Evolutionary conservation across 768 basidiomycete species (phyloP).

Genomic region (Suillus occidentalis): DNA sequence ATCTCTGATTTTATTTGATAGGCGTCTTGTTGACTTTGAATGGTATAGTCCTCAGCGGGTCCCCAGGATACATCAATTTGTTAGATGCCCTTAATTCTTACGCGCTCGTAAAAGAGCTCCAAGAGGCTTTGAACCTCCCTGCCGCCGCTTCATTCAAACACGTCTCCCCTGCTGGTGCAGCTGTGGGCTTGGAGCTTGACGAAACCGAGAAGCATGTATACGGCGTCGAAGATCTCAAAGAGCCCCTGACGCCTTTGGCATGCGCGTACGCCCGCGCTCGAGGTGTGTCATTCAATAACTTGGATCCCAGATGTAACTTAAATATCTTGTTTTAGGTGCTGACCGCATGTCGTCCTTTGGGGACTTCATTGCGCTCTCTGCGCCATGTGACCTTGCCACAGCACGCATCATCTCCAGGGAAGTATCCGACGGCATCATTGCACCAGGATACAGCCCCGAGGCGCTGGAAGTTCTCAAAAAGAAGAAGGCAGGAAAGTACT

Average conservation of each 20-base stretch:
- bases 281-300: constrained; percentile 46
- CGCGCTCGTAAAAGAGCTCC: constrained; percentile 91
- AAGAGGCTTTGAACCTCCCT: constrained; percentile 82
- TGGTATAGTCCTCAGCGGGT: constrained; percentile 76
- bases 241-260: constrained; percentile 84
- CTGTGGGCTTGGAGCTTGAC: constrained; percentile 82
- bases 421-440: constrained; percentile 97
- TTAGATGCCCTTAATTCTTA: constrained; percentile 97
- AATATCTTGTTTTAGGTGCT: constrained; percentile 55
- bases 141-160: constrained; percentile 99
- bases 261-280: constrained; percentile 94
- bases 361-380: constrained; percentile 95
- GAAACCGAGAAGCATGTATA: constrained; percentile 91
- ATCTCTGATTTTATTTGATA: neutral
- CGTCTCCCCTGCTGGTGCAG: constrained; percentile 96
- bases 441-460: constrained; percentile 86
- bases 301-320: neutral
- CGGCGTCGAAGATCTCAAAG: constrained; percentile 93
- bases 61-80: constrained; percentile 98
- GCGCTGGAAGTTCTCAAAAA: constrained; percentile 89
- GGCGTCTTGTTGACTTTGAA: constrained; percentile 8
- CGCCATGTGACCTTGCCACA: constrained; percentile 89
- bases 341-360: constrained; percentile 99
- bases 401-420: constrained; percentile 98
- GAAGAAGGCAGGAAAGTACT: constrained; percentile 99